These are phyloP conservation scores for Saccharomycopsis schoenii DNA, from an alignment of 805 yeast genomes.

Conservation along the genomic window DNA sequence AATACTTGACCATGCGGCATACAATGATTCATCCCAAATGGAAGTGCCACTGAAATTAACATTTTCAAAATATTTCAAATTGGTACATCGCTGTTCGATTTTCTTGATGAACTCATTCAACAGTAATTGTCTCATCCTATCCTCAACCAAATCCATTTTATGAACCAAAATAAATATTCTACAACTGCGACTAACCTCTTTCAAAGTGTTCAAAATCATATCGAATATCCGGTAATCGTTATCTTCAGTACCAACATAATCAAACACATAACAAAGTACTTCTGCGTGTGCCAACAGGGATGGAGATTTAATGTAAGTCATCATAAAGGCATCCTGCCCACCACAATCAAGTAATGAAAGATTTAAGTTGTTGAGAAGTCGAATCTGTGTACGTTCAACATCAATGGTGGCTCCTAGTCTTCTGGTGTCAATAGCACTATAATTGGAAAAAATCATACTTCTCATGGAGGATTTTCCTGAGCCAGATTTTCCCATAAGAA, in stretches of 20 bases:
- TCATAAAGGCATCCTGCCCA: conserved; percentile 95
- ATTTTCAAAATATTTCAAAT: conserved; percentile 15
- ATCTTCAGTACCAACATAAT: conserved; percentile 82
- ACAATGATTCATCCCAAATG: conserved; percentile 93
- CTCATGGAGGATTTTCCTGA: conserved; percentile 98
- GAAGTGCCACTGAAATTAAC: conserved; percentile 80
- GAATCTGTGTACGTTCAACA: conserved; percentile 92
- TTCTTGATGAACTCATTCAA: conserved; percentile 72
- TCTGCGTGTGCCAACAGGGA: conserved; percentile 65
- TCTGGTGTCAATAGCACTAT: conserved; percentile 93
- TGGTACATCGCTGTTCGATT: conserved; percentile 35
- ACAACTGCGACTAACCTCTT: conserved; percentile 80
- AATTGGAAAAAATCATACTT: conserved; percentile 88
- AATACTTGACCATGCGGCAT: conserved; percentile 94
- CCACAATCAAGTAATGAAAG: conserved; percentile 97
- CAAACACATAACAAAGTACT: conserved; percentile 91
- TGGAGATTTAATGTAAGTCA: conserved; percentile 48
- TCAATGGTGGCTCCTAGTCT: conserved; percentile 95
- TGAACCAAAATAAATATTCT: conserved; percentile 86
- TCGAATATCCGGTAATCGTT: conserved; percentile 90
- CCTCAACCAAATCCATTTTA: conserved; percentile 91
- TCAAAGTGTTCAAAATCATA: conserved; percentile 70
- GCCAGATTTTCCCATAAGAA: conserved; percentile 80
- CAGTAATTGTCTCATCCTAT: conserved; percentile 81
- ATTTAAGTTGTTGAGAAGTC: conserved; percentile 92